phyloP scores from a whole-genome alignment of 768 basidiomycete genomes.

The Boletus tylopilopsis region DNA sequence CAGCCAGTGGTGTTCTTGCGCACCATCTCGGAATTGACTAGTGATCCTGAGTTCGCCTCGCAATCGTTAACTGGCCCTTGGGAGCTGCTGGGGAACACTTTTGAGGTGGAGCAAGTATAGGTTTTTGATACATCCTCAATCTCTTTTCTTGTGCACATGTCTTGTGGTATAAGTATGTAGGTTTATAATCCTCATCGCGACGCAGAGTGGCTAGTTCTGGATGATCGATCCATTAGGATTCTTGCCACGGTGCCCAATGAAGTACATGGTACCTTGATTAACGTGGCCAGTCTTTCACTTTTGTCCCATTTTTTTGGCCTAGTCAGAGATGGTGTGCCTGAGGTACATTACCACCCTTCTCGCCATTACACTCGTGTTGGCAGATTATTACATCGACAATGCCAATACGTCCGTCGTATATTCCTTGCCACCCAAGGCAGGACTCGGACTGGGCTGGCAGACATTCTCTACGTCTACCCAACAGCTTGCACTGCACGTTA shows the following conservation, averaged over 20 bases:
- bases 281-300: background rate
- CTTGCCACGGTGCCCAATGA: background rate
- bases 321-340: conserved; percentile 2
- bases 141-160: background rate
- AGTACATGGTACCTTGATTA: background rate
- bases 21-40: conserved; percentile 22
- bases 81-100: conserved; percentile 1
- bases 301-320: background rate
- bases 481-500: too few relatives aligned
- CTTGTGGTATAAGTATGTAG: background rate
- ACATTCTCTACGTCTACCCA: conserved; percentile 2
- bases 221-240: background rate
- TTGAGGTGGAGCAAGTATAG: background rate
- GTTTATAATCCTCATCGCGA: too few relatives aligned
- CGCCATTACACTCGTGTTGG: too few relatives aligned
- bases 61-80: conserved; percentile 17
- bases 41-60: conserved; percentile 3
- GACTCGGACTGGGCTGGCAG: background rate
- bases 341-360: conserved; percentile 8
- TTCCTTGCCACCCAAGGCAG: too few relatives aligned
- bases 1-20: conserved; percentile 18
- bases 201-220: too few relatives aligned
- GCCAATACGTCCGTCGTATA: conserved; percentile 8
- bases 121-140: background rate
- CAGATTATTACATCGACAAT: conserved; percentile 15